Conservation (phyloP, 805 yeast genomes). For the Candida anglica region DNA sequence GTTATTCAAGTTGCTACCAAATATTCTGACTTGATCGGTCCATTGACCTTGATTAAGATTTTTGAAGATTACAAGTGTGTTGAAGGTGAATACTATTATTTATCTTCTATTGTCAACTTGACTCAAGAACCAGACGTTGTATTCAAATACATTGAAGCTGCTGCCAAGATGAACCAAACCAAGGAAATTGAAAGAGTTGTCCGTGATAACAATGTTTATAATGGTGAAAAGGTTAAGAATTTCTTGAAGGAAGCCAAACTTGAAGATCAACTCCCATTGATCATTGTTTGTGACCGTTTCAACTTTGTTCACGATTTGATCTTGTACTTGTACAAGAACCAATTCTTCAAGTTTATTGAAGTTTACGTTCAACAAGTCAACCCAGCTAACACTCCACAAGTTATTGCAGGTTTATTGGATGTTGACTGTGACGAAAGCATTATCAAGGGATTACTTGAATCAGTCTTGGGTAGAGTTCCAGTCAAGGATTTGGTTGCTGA, state of each 20-base stretch:
- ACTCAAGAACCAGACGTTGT: conserved; percentile 95
- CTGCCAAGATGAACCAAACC: conserved; percentile 83
- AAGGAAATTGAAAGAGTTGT: conserved; percentile 95
- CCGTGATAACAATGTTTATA: conserved; percentile 89
- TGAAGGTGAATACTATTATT: conserved; percentile 93
- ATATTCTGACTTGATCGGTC: conserved; percentile 89
- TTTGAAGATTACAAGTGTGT: conserved; percentile 90
- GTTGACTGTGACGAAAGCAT: conserved; percentile 95
- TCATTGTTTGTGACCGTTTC: conserved; percentile 92
- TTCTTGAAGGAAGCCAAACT: conserved; percentile 91
- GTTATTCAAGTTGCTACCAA: conserved; percentile 96
- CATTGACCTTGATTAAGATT: conserved; percentile 76
- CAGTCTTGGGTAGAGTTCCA: conserved; percentile 94
- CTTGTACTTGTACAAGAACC: conserved; percentile 89
- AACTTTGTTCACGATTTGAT: conserved; percentile 90
- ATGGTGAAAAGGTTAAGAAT: conserved; percentile 96
- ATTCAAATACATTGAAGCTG: conserved; percentile 92
- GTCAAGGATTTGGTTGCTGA: conserved; percentile 83
- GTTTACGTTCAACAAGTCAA: conserved; percentile 97
- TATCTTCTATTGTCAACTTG: conserved; percentile 88
- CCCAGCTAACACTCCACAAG: conserved; percentile 94
- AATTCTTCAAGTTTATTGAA: conserved; percentile 94
- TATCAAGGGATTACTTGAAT: conserved; percentile 72
- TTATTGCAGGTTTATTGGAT: conserved; percentile 91
- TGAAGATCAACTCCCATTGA: conserved; percentile 93